phyloP scores from a whole-genome alignment of 345 rosid genomes.

The Psidium friedrichsthalianum region DNA sequence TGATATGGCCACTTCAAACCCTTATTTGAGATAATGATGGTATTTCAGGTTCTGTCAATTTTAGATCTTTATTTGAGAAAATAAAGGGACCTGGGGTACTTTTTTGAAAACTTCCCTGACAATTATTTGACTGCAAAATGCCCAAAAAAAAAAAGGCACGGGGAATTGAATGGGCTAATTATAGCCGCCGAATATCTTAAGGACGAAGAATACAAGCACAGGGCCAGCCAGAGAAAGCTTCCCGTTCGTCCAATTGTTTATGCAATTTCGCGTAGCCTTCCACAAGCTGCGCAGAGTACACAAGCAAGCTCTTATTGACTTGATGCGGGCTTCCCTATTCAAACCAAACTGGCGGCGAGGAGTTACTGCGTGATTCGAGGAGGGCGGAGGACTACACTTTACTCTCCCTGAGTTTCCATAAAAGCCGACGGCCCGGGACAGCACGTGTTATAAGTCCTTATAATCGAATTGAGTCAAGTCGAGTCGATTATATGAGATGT shows the following conservation, averaged over 20 bases:
- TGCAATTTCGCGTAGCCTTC: neutral
- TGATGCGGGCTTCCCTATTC: neutral
- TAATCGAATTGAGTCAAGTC: neutral
- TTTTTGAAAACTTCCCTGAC: no score
- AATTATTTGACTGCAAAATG: neutral
- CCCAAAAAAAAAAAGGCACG: neutral
- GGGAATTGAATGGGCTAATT: neutral
- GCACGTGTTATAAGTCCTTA: accelerated
- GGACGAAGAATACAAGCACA: neutral
- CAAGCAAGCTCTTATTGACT: neutral
- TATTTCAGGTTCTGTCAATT: no score
- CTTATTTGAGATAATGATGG: no score
- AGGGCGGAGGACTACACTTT: neutral
- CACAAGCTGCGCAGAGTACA: neutral
- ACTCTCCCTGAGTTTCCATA: accelerated
- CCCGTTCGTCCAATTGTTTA: neutral
- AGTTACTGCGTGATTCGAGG: neutral
- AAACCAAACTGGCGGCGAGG: neutral
- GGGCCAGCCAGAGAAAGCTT: neutral
- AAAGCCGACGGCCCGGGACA: neutral
- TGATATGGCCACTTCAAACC: no score
- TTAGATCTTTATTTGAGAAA: no score
- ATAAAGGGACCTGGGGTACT: no score
- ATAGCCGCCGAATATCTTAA: neutral
- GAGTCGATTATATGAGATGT: no score